A percentile compares a stretch with the other conserved stretches of the same genome.
Conservation (phyloP, 2,329 filamentous ascomycete species). For the Nemania sp. region DNA sequence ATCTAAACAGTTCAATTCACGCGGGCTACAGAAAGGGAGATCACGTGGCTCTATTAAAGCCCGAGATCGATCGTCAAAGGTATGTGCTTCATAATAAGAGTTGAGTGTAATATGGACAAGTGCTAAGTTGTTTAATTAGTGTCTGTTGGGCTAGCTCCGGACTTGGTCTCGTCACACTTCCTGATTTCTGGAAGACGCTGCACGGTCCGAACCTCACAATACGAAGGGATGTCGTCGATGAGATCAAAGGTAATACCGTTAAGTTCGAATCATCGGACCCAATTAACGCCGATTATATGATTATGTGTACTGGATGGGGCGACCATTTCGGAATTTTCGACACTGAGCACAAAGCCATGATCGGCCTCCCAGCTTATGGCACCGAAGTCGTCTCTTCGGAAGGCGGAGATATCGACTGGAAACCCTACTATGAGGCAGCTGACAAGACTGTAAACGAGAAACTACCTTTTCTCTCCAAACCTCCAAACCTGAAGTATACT, state of each 20-base stretch:
- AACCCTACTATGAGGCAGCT: conserved; percentile 40
- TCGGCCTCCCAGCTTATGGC: conserved; percentile 43
- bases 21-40: conserved; percentile 43
- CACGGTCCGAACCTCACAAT: conserved; percentile 41
- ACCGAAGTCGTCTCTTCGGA: conserved; percentile 8
- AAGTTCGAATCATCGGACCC: conserved; percentile 36
- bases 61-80: conserved; percentile 46
- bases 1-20: conserved; percentile 39
- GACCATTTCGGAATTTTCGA: conserved; percentile 48
- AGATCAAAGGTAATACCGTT: conserved; percentile 38
- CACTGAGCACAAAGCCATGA: conserved; percentile 38
- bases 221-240: conserved; percentile 35
- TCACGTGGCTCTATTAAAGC: conserved; percentile 41
- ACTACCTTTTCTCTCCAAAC: conserved; percentile 44
- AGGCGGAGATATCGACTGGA: conserved; percentile 41
- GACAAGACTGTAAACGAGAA: conserved; percentile 43
- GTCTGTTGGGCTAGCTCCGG: conserved; percentile 45
- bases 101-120: neutral
- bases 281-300: conserved; percentile 42
- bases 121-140: conserved; percentile 33
- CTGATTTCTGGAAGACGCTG: conserved; percentile 45
- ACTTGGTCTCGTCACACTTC: conserved; percentile 41
- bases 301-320: conserved; percentile 49
- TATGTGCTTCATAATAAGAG: conserved; percentile 18
- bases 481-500: conserved; percentile 37